Evolutionary conservation across 2,329 filamentous ascomycete species (phyloP).

Genomic region (Pseudogymnoascus verrucosus): DNA sequence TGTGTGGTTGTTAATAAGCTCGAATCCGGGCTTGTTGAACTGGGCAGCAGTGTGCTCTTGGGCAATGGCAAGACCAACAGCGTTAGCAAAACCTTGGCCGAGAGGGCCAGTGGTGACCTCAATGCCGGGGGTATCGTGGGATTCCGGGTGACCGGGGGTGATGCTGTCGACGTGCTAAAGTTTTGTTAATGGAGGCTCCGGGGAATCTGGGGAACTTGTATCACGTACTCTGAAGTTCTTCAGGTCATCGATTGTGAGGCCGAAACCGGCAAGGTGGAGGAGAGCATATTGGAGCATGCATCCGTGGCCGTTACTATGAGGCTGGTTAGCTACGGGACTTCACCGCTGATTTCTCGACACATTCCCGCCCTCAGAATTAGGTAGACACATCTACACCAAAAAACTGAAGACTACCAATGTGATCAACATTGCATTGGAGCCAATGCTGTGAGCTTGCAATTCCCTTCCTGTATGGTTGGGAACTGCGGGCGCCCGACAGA

Average conservation of each 20-base stretch:
- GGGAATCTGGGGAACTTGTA: conserved; percentile 11
- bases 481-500: background rate
- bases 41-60: conserved; percentile 82
- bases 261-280: conserved; percentile 93
- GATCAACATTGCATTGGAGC: background rate
- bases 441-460: conserved; percentile 5
- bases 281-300: conserved; percentile 99
- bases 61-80: conserved; percentile 94
- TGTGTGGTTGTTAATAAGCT: conserved; percentile 92
- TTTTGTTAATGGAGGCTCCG: conserved; percentile 15
- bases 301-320: conserved; percentile 81
- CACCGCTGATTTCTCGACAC: background rate
- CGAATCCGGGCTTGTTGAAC: conserved; percentile 96
- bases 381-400: background rate
- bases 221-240: conserved; percentile 79
- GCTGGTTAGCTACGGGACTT: conserved; percentile 12
- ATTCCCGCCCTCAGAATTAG: background rate
- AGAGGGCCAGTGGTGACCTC: conserved; percentile 98
- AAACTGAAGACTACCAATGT: background rate
- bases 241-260: conserved; percentile 77
- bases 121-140: conserved; percentile 91
- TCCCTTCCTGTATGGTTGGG: background rate
- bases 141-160: conserved; percentile 92
- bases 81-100: conserved; percentile 94
- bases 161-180: conserved; percentile 53